A percentile compares a stretch with the other conserved stretches of the same genome.
Evolutionary conservation across 163 green algal genomes (phyloP).

Genomic region (Smithsoniella earleae): DNA sequence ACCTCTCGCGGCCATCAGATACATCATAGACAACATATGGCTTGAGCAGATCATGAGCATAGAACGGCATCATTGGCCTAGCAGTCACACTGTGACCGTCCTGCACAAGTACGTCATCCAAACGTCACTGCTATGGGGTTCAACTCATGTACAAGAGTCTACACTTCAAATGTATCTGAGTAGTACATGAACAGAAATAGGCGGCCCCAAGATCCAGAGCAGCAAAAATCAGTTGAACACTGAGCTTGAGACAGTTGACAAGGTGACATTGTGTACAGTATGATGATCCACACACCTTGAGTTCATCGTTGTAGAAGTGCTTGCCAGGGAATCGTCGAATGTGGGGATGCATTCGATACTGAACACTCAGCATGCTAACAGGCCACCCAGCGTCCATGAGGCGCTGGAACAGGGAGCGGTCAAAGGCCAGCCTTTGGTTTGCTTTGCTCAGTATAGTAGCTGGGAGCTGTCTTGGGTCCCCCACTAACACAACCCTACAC

Average conservation of each 20-base stretch:
- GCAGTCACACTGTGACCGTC: conserved; percentile 28
- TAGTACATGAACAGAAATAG: no score
- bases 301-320: conserved; percentile 76
- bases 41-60: conserved; percentile 58
- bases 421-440: conserved; percentile 55
- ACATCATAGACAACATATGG: conserved; percentile 92
- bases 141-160: no score
- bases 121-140: no score
- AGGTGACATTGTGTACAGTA: no score
- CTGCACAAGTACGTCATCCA: no score
- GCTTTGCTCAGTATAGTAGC: conserved; percentile 73
- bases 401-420: conserved; percentile 82
- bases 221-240: no score
- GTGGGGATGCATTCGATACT: conserved; percentile 92
- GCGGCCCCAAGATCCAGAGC: no score
- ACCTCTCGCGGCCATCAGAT: conserved; percentile 35
- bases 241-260: no score
- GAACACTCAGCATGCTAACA: conserved; percentile 70
- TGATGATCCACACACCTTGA: no score
- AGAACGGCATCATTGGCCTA: conserved; percentile 38
- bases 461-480: conserved; percentile 89
- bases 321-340: conserved; percentile 65
- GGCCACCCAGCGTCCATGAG: conserved; percentile 47
- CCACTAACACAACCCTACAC: conserved; percentile 72
- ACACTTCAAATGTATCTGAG: no score